Evolutionary conservation across 2,329 filamentous ascomycete genomes (phyloP), one percentile per base, ranked within the genome.

Genomic region (Didymella pomorum): DNA sequence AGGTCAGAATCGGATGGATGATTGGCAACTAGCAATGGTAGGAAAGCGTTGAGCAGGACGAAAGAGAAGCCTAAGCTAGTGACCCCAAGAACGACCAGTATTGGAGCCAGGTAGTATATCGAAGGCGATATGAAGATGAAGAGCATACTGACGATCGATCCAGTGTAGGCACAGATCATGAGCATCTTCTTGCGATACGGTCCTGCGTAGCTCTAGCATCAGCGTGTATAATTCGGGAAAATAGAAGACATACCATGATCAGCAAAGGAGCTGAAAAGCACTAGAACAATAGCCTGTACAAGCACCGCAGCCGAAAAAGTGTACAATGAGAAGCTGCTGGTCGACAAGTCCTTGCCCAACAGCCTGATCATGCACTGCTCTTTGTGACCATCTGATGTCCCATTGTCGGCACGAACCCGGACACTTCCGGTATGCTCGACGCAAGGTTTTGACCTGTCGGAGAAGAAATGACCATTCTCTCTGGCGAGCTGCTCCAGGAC

Each of bases 61-160:
- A 97, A 97, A 0, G 92, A 96, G n/a, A 92, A 93, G 18, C 94
- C 94, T 66, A 97, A 92, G 37, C 91, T 93, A 1, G 91, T 93
- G 71, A 97, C 96, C 41, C 92, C 90, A 39, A 97, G 80, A 63
- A 97, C 90, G 26, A 92, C 92, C 39, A 97, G 82, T 3, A 97
- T 64, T 0, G 90, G 90, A 23, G 89, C 93, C 7, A 97, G 75
- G 3, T 96, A 77, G 72, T 96, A 97, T n/a, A 91, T 79, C 37
- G 84, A 81, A 28, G 91, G 88, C 44, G 84, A 82, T 49, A 97
- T 84, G 53, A 90, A 87, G 49, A 97, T 85, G 80, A 95, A 97
- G 1, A 89, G 80, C 86, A 95, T 93, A 53, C 92, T 93, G 33
- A 87, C 84, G 18, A 89, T 74, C 64, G 92, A 89, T 25, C 94